Percentiles rank a stretch among this genome's conserved stretches.
Conservation (phyloP, 192 early-diverging fungal genomes). For the Entophlyctis luteolus region DNA sequence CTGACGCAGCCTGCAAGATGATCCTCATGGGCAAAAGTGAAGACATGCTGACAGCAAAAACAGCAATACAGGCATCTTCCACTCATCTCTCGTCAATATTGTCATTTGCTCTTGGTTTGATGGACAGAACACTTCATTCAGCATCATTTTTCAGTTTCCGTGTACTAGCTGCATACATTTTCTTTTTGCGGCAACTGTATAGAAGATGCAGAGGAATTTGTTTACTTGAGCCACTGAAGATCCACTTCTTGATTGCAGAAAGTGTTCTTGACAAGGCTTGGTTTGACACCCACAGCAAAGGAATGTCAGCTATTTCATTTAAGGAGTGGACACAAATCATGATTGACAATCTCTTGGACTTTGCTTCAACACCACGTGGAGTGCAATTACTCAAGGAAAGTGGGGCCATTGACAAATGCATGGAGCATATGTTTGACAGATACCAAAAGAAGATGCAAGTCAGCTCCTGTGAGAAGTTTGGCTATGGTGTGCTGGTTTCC, state of each 20-base stretch:
- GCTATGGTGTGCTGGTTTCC: constrained; percentile 50
- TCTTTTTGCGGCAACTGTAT: constrained; percentile 51
- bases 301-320: not conserved
- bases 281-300: not conserved
- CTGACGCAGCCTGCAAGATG: constrained; percentile 32
- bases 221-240: constrained; percentile 26
- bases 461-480: constrained; percentile 53
- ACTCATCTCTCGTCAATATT: constrained; percentile 23
- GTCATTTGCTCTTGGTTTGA: constrained; percentile 22
- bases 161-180: constrained; percentile 39
- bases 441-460: constrained; percentile 55
- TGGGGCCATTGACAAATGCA: constrained; percentile 43
- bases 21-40: constrained; percentile 12
- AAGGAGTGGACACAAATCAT: constrained; percentile 37
- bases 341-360: constrained; percentile 52
- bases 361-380: constrained; percentile 48
- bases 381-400: constrained; percentile 40
- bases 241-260: constrained; percentile 35
- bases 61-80: not conserved
- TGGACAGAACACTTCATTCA: not conserved
- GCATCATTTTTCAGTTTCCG: constrained; percentile 1
- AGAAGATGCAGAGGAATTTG: constrained; percentile 43
- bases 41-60: constrained; percentile 11
- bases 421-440: constrained; percentile 47
- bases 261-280: constrained; percentile 13